These are phyloP conservation scores for Pistacia vera DNA, from an alignment of 345 rosid species.

Conservation along the genomic window DNA sequence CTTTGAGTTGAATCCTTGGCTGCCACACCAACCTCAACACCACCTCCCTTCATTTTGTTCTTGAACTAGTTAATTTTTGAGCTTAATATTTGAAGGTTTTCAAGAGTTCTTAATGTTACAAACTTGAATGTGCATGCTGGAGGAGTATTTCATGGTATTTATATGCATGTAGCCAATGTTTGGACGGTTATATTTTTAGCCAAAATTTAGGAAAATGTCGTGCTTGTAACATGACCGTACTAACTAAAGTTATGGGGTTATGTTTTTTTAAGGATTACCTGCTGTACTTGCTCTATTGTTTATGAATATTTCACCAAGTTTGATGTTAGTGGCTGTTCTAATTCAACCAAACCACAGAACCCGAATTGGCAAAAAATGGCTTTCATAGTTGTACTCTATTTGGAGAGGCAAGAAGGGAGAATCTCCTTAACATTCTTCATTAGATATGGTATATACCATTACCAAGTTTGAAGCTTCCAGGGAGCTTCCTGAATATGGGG, in stretches of 20 bases:
- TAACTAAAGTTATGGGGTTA: conserved; percentile 4
- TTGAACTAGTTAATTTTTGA: background rate
- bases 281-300: conserved; percentile 21
- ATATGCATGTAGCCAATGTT: conserved; percentile 9
- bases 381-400: background rate
- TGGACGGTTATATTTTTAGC: no score
- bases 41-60: conserved; percentile 39
- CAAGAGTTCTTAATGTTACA: background rate
- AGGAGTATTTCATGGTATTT: background rate
- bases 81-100: background rate
- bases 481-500: conserved; percentile 14
- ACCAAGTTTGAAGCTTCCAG: background rate
- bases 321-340: conserved; percentile 16
- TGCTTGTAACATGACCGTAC: conserved; percentile 17
- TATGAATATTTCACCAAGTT: background rate
- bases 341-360: conserved; percentile 20
- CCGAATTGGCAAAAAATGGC: conserved; percentile 2
- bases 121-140: conserved; percentile 8
- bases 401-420: background rate
- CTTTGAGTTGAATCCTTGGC: conserved; percentile 23
- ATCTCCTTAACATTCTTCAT: background rate
- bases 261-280: conserved; percentile 9
- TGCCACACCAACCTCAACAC: conserved; percentile 30
- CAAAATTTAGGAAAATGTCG: background rate
- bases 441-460: no score